These are phyloP conservation scores for Strobilomyces dryophilus DNA, from an alignment of 768 basidiomycete species.

Conservation along the genomic window DNA sequence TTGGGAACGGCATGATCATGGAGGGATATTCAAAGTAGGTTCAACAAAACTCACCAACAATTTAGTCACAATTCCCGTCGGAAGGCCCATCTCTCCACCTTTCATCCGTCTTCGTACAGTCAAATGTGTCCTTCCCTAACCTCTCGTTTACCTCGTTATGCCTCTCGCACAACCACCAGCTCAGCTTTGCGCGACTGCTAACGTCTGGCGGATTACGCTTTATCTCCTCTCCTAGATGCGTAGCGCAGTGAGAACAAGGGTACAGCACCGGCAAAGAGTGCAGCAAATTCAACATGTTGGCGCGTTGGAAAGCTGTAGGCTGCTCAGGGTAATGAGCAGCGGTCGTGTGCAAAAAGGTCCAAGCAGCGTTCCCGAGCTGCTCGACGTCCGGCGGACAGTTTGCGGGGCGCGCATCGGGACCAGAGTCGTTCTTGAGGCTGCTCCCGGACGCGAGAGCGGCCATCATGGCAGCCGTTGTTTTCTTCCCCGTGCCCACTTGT, in stretches of 20 bases:
- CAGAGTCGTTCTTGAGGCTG: conserved; percentile 25
- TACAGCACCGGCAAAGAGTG: conserved; percentile 78
- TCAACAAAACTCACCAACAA: conserved; percentile 6
- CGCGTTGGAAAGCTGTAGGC: conserved; percentile 70
- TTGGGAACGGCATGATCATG: background rate
- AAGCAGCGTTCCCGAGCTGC: conserved; percentile 85
- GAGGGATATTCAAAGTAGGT: background rate
- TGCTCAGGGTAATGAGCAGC: conserved; percentile 93
- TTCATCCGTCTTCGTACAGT: conserved; percentile 79
- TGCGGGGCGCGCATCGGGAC: conserved; percentile 41
- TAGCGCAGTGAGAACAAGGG: conserved; percentile 84
- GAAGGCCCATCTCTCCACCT: conserved; percentile 89
- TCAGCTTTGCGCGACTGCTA: conserved; percentile 60
- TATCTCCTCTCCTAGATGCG: conserved; percentile 74
- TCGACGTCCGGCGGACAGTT: conserved; percentile 91
- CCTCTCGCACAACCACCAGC: conserved; percentile 84
- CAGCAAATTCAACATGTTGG: conserved; percentile 80
- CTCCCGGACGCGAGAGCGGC: conserved; percentile 31
- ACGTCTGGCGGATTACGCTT: conserved; percentile 71
- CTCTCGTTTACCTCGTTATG: conserved; percentile 91
- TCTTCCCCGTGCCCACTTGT: conserved; percentile 25
- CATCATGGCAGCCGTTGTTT: conserved; percentile 33
- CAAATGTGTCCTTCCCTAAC: conserved; percentile 79
- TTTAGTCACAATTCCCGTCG: conserved; percentile 85
- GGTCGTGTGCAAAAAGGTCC: conserved; percentile 95